phyloP scores from a whole-genome alignment of 768 basidiomycete genomes.

The Psilocybe sp. region DNA sequence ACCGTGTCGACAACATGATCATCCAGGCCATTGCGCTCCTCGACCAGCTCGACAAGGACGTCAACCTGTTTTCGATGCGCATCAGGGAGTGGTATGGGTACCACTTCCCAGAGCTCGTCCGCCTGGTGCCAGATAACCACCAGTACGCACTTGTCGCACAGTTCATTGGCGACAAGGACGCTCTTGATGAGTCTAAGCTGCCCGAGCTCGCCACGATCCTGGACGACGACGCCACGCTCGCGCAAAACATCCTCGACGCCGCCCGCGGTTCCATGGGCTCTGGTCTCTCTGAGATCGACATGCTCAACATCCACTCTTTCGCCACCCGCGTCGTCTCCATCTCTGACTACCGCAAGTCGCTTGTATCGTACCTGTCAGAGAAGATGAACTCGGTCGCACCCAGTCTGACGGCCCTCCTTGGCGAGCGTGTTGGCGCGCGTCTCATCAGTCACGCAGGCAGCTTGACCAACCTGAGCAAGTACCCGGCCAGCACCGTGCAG shows the following conservation, averaged over 20 bases:
- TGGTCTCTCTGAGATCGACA: slow-evolving; percentile 85
- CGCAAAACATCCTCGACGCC: slow-evolving; percentile 93
- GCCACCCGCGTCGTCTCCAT: slow-evolving; percentile 88
- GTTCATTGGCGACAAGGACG: slow-evolving; percentile 89
- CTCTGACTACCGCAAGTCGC: slow-evolving; percentile 89
- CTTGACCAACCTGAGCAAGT: slow-evolving; percentile 95
- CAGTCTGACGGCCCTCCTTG: slow-evolving; percentile 84
- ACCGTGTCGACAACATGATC: slow-evolving; percentile 98
- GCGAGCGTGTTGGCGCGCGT: slow-evolving; percentile 89
- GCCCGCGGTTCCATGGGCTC: slow-evolving; percentile 94
- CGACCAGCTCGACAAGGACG: slow-evolving; percentile 99
- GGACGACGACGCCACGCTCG: slow-evolving; percentile 80
- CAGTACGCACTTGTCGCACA: slow-evolving; percentile 85
- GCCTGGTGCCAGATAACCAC: slow-evolving; percentile 90
- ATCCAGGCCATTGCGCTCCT: slow-evolving; percentile 98
- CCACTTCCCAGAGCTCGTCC: slow-evolving; percentile 96
- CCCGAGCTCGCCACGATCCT: slow-evolving; percentile 75
- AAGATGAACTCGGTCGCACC: slow-evolving; percentile 99
- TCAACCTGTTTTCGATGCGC: slow-evolving; percentile 98
- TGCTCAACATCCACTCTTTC: slow-evolving; percentile 93
- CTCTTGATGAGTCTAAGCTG: slow-evolving; percentile 74
- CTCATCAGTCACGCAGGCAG: slow-evolving; percentile 96
- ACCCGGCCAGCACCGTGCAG: slow-evolving; percentile 97
- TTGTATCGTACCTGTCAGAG: slow-evolving; percentile 84
- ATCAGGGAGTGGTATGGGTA: slow-evolving; percentile 99